Evolutionary conservation across 163 green algal species (phyloP).

Genomic region (Chloromonas sp.): DNA sequence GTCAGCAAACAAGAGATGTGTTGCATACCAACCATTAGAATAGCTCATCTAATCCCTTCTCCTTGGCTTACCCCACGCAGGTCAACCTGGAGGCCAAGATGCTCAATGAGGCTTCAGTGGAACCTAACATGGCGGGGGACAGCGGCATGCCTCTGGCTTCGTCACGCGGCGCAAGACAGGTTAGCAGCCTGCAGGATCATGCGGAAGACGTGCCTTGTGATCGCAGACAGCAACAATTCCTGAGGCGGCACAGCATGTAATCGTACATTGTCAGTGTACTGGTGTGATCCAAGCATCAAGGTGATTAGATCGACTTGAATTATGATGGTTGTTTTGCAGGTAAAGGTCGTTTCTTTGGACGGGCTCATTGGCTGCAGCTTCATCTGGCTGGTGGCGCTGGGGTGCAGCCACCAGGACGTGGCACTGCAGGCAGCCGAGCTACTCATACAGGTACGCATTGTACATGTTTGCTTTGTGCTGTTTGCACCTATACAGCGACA

Average conservation of each 20-base stretch:
- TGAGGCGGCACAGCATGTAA: no score
- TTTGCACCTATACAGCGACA: no score
- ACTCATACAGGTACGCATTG: conserved; percentile 26
- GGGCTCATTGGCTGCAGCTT: background rate
- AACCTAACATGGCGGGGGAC: background rate
- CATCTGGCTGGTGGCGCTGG: conserved; percentile 30
- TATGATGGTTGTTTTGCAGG: no score
- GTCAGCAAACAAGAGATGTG: no score
- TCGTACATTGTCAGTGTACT: no score
- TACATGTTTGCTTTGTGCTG: background rate
- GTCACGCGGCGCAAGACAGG: no score
- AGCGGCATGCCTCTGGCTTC: background rate
- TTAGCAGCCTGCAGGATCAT: background rate
- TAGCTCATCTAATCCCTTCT: background rate
- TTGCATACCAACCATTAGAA: no score
- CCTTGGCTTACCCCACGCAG: background rate
- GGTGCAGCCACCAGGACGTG: conserved; percentile 16
- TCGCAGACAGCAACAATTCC: no score
- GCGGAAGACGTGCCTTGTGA: background rate
- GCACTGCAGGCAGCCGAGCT: conserved; percentile 3
- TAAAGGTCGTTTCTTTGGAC: background rate
- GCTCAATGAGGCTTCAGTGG: background rate
- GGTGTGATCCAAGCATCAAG: no score
- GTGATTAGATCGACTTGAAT: no score
- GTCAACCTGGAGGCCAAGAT: conserved; percentile 1